Base-by-base conservation (phyloP, 1,139 yeast genomes). In the Taiozyma sp. region DNA sequence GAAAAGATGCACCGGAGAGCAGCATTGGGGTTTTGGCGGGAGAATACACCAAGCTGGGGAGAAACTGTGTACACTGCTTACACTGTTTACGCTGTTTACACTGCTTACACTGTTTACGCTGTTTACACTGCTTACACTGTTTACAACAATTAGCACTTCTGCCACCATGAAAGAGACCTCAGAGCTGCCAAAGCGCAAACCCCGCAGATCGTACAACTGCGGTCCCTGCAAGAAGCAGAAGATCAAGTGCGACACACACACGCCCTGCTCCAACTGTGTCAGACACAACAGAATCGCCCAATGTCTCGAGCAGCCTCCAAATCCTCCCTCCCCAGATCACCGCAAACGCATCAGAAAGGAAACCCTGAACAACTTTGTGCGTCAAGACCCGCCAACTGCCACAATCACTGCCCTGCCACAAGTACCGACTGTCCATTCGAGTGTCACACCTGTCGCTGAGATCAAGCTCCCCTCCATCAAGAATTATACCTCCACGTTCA, bases 161-260 rank as follows among this genome's bases (percentile, higher is more conserved):
- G 9, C 24, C 11, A 19, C 4, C 14, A 21, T 16, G 39, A 16
- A 6, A 21, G 41, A 37, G 24, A 6, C 14, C 3, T 5, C 24
- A 19, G 35, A 32, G 6, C 35, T 8, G 3, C 41, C 22, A 21
- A 37, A 37, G 41, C 41, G 41, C 14, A 37, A 37, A 19, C 62
- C 58, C 52, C 67, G 84, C 56, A 66, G 83, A 50, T 75, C 80
- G 32, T 79, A 79, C 59, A 75, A 77, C 51, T 79, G 84, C 62
- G 83, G 83, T 0, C 81, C 81, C 4, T 79, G 84, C 58, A 77
- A 77, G 58, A 62, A 68, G 30, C 72, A 76, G 47, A 79, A 79
- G 61, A 75, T 78, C 56, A 77, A 77, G 56, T 79, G 84, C 64
- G 81, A 79, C 55, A 70, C 77, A 49, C 63, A 68, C 45, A 64